phyloP scores from a whole-genome alignment of 768 basidiomycete genomes.

The Macrocybe gigantea region DNA sequence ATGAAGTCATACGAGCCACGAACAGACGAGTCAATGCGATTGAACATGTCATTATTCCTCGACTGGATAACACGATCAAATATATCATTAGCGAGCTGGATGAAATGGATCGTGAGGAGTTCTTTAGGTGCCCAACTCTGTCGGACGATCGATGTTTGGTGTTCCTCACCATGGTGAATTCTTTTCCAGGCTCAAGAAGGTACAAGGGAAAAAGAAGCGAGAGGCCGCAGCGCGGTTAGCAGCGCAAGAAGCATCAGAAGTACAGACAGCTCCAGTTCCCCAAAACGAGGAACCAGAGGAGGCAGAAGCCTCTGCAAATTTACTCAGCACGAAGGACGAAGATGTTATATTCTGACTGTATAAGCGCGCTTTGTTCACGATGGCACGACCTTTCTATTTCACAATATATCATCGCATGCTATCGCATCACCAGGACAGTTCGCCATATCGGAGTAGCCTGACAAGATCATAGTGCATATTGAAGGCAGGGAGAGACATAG shows the following conservation, averaged over 20 bases:
- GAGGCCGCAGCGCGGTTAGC: constrained; percentile 48
- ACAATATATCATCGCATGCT: no score
- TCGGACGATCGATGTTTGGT: neutral
- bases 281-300: constrained; percentile 22
- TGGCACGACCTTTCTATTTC: neutral
- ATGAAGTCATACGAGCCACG: constrained; percentile 98
- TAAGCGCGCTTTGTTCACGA: neutral
- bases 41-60: constrained; percentile 94
- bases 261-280: constrained; percentile 7
- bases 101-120: constrained; percentile 97
- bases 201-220: constrained; percentile 95
- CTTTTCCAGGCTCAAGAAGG: constrained; percentile 78
- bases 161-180: neutral
- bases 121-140: constrained; percentile 61
- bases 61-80: constrained; percentile 94
- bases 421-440: no score
- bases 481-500: constrained; percentile 45
- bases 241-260: constrained; percentile 16
- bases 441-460: no score
- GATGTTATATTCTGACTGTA: constrained; percentile 83
- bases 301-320: constrained; percentile 36
- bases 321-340: constrained; percentile 82
- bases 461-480: constrained; percentile 27
- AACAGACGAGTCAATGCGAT: constrained; percentile 99
- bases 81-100: constrained; percentile 97